Evolutionary conservation across 2,329 filamentous ascomycete species (phyloP), one percentile per base, ranked within the genome.

Genomic region (Apiospora phragmitis): DNA sequence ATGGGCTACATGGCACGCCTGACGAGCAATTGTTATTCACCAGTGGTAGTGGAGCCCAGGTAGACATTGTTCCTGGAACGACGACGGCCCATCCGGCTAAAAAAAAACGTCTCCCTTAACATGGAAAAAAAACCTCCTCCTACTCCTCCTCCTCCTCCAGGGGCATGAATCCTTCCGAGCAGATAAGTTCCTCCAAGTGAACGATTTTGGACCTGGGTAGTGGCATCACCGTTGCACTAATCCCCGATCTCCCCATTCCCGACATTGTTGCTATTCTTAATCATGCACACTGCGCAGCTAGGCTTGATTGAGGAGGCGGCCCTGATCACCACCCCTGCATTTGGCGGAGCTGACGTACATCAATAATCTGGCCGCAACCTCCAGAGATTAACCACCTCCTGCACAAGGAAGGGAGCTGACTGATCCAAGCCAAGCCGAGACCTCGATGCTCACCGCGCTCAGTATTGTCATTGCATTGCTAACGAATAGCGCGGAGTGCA

Each of bases 181-280:
- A 47, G 18, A 45, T 9, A 47, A 47, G 43, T 47, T 2, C 47
- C 47, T 49, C 45, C 29, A 18, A 29, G 26, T 8, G 26, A 14
- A n/a, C 4, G 26, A 59, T 14, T 18, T n/a, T 29, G 51, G 21
- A 21, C 51, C 29, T 32, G 51, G 29, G 7, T 6, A 59, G 29
- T 16, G 26, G 49, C 26, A 55, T 32, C 49, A 32, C 51, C 29
- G 51, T n/a, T 35, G 16, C 29, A 59, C 29, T 21, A 16, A 29
- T 21, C 29, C 16, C 29, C 29, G 51, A 59, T 59, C 29, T 11
- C 51, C 55, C 32, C 32, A n/a, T 62, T 62, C 32, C 32, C 32
- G 55, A 38, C 38, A 32, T 21, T 62, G 55, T 38, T 62, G 55
- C 55, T 62, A 62, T 62, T 62, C 55, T 62, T 62, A 18, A n/a